Evolutionary conservation across 2,329 filamentous ascomycete genomes (phyloP).

Genomic region (Aspergillus quadrilineatus): DNA sequence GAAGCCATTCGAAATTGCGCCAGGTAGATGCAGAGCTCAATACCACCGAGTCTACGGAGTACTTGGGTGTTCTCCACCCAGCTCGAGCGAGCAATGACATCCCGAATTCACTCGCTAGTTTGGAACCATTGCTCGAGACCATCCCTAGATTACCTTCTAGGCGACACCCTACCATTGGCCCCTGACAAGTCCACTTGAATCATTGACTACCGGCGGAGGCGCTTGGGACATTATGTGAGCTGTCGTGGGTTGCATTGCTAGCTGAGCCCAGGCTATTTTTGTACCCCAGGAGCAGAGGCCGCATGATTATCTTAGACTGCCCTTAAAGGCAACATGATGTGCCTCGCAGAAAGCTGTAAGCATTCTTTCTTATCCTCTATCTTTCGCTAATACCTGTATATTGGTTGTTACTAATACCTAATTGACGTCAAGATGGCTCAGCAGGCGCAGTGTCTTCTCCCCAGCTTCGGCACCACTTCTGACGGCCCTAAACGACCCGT

Average conservation of each 20-base stretch:
- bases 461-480: slow-evolving; percentile 31
- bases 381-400: background rate
- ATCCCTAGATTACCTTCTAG: background rate
- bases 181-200: background rate
- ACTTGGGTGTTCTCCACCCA: background rate
- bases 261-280: slow-evolving; percentile 15
- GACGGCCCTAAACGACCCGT: slow-evolving; percentile 35
- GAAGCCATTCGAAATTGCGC: background rate
- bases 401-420: slow-evolving; percentile 12
- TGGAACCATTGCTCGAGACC: background rate
- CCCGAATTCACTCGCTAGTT: background rate
- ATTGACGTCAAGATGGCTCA: slow-evolving; percentile 26
- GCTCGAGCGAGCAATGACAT: slow-evolving; percentile 12
- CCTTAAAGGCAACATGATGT: slow-evolving; percentile 15
- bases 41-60: background rate
- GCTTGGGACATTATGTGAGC: slow-evolving; percentile 7
- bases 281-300: slow-evolving; percentile 1
- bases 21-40: background rate
- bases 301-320: slow-evolving; percentile 8
- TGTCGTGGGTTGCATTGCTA: slow-evolving; percentile 11
- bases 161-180: slow-evolving; percentile 10
- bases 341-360: slow-evolving; percentile 3
- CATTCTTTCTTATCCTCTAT: background rate
- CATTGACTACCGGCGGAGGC: background rate
- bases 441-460: slow-evolving; percentile 35